Evolutionary conservation across 768 basidiomycete genomes (phyloP), one percentile per base, ranked within the genome.

Genomic region (Leccinum fibrillosum): DNA sequence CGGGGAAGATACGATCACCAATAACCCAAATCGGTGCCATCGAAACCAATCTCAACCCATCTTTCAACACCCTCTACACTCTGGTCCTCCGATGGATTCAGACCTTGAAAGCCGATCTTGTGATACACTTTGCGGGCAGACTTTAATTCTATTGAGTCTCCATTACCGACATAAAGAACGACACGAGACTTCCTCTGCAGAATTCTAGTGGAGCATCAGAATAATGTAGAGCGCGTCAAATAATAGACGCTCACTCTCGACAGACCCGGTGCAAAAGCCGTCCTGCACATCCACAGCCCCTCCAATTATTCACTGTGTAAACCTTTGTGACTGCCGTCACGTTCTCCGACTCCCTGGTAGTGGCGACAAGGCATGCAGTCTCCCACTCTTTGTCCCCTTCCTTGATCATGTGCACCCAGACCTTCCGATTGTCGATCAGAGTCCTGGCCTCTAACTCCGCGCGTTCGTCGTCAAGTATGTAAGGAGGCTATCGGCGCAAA

Each of bases 301-400:
- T 76, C 78, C 81, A 86, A 2, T 63, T 37, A 0, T 81, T 75
- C 49, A 78, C 74, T 0, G 90, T 91, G 66, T 76, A 86, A 1
- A 91, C 89, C 68, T 92, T 91, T 39, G 86, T 86, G 48, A 92
- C 83, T 0, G 86, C 81, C 2, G 84, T 82, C 25, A 86, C 78
- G 5, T 64, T 76, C 1, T 77, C 75, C 25, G 78, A 84, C 58
- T 83, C 82, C 11, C 90, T 76, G 8, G 89, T 88, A 28, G 80
- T 82, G 15, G 88, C 88, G 5, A 85, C 86, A 42, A 91, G 82
- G 19, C 79, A 89, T 0, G 88, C 85, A 21, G 85, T 78, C 26
- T 79, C 76, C 49, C 71, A 61, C 0, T 59, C 52, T 54, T 47
- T 64, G 7, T 66, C 65, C 0, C 53, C 63, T 45, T 54, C 32